Conservation (phyloP, 176 grass and related monocot genomes). For the Saccharum spontaneum region DNA sequence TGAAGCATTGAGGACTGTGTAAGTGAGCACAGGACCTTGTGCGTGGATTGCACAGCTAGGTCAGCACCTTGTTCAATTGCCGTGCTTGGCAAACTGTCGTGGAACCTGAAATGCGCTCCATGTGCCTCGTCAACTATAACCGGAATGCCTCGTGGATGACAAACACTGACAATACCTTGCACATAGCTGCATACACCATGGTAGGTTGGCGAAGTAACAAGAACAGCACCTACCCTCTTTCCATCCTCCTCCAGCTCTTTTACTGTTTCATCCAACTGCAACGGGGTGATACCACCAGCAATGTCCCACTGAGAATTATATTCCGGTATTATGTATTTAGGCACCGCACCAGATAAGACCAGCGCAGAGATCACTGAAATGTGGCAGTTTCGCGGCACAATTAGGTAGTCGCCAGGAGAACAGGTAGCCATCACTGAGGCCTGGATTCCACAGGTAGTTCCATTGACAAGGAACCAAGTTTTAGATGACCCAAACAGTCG, state of each 20-base stretch:
- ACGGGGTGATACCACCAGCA: conserved; percentile 54
- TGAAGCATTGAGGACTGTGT: conserved; percentile 97
- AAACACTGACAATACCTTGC: conserved; percentile 53
- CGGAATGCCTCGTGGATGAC: conserved; percentile 54
- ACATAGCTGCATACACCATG: conserved; percentile 87
- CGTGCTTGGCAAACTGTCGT: conserved; percentile 59
- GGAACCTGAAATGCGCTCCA: conserved; percentile 80
- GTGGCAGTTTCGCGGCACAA: conserved; percentile 78
- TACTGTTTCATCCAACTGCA: conserved; percentile 57
- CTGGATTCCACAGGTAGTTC: conserved; percentile 84
- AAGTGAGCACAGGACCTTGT: conserved; percentile 89
- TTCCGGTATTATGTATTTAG: conserved; percentile 84
- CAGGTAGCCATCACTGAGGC: conserved; percentile 91
- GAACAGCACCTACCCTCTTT: conserved; percentile 60
- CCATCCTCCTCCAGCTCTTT: conserved; percentile 55
- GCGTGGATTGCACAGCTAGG: conserved; percentile 78
- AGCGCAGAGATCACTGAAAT: conserved; percentile 80
- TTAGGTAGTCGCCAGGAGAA: conserved; percentile 54
- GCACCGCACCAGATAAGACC: conserved; percentile 61
- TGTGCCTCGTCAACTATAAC: conserved; percentile 89
- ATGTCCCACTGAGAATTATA: conserved; percentile 81
- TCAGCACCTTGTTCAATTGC: conserved; percentile 81
- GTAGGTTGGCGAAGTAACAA: conserved; percentile 87
- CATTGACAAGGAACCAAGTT: conserved; percentile 87
- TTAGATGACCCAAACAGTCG: conserved; percentile 67